Evolutionary conservation across 352 stramenopile genomes (phyloP).

Genomic region (Phytopythium kandeliae): DNA sequence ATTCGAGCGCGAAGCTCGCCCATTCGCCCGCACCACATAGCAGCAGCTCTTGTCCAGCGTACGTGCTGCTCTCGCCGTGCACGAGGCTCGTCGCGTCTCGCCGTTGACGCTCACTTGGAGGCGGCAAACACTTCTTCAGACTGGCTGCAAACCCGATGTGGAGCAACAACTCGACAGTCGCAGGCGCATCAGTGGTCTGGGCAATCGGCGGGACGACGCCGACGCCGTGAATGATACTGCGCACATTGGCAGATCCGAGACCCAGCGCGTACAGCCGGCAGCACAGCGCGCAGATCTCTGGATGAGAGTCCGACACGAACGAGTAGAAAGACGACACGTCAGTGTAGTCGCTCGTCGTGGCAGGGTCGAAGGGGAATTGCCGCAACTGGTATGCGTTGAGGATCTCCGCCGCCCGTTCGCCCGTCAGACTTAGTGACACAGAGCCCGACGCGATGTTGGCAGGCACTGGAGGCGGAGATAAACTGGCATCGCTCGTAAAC

Average conservation of each 20-base stretch:
- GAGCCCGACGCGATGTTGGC: background rate
- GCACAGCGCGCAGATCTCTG: slow-evolving; percentile 73
- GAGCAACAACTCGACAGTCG: slow-evolving; percentile 52
- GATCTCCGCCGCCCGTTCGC: slow-evolving; percentile 37
- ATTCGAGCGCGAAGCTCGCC: slow-evolving; percentile 52
- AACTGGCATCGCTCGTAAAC: slow-evolving; percentile 27
- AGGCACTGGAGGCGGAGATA: background rate
- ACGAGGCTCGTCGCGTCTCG: background rate
- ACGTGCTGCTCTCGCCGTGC: background rate
- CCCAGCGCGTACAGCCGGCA: slow-evolving; percentile 71
- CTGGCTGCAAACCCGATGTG: slow-evolving; percentile 67
- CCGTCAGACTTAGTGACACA: slow-evolving; percentile 17
- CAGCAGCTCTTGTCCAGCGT: slow-evolving; percentile 35
- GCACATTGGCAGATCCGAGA: slow-evolving; percentile 49
- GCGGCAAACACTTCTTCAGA: slow-evolving; percentile 20
- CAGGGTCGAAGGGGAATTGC: slow-evolving; percentile 68
- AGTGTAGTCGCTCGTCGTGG: slow-evolving; percentile 67
- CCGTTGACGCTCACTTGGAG: background rate
- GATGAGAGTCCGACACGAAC: slow-evolving; percentile 74
- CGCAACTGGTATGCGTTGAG: slow-evolving; percentile 56
- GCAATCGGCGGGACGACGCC: slow-evolving; percentile 51
- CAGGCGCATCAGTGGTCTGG: slow-evolving; percentile 37
- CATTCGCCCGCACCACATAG: slow-evolving; percentile 51
- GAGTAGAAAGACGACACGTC: slow-evolving; percentile 85
- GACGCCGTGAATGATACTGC: slow-evolving; percentile 48